Conservation (phyloP, 2,329 filamentous ascomycete species). For the Scedosporium boydii region DNA sequence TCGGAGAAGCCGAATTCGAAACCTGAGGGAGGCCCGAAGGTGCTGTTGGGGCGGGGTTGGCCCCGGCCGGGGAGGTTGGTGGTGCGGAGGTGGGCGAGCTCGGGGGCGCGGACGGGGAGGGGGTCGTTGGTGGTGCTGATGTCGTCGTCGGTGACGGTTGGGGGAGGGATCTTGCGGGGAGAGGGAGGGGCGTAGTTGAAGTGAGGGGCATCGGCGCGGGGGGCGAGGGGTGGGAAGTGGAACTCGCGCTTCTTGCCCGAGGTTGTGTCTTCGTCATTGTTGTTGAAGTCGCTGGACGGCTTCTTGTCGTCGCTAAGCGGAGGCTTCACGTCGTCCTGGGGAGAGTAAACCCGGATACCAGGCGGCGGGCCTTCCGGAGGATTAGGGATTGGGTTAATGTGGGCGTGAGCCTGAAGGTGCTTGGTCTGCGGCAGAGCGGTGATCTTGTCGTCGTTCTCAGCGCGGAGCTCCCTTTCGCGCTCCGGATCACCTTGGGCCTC, state of each 20-base stretch:
- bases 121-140: conserved; percentile 13
- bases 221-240: conserved; percentile 47
- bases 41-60: conserved; percentile 38
- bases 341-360: conserved; percentile 13
- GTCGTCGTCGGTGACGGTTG: conserved; percentile 7
- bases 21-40: conserved; percentile 49
- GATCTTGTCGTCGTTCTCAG: conserved; percentile 76
- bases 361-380: conserved; percentile 20
- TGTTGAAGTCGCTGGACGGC: not conserved
- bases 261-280: conserved; percentile 34
- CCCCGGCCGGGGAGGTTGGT: conserved; percentile 24
- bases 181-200: conserved; percentile 48
- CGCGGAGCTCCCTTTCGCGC: conserved; percentile 68
- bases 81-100: conserved; percentile 48
- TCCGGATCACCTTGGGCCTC: conserved; percentile 72
- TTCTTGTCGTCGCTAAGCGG: conserved; percentile 6
- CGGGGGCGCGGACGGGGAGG: conserved; percentile 33
- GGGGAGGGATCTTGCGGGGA: conserved; percentile 22
- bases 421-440: conserved; percentile 67
- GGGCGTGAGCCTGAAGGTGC: conserved; percentile 45
- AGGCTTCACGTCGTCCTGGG: conserved; percentile 12
- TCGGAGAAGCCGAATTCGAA: conserved; percentile 75
- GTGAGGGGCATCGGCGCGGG: conserved; percentile 40
- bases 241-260: conserved; percentile 38
- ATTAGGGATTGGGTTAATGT: conserved; percentile 9